These are phyloP conservation scores for Lachnellula occidentalis DNA, from an alignment of 2,329 filamentous ascomycete species.

Conservation along the genomic window DNA sequence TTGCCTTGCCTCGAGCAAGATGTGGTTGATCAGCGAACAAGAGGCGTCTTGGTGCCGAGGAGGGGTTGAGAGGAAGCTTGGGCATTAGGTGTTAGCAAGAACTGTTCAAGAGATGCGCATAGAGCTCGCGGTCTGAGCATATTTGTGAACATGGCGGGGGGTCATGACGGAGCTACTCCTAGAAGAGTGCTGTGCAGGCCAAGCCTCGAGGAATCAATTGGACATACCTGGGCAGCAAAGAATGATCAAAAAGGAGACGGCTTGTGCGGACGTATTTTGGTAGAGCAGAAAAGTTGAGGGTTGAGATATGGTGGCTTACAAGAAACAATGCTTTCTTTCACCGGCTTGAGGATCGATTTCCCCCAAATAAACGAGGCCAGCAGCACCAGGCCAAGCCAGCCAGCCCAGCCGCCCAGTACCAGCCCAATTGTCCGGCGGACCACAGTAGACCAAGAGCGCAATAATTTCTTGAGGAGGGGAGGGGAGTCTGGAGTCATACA, in stretches of 20 bases:
- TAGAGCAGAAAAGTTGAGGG: slow-evolving; percentile 1
- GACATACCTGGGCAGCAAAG: slow-evolving; percentile 22
- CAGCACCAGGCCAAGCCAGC: too few species aligned
- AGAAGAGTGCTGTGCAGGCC: slow-evolving; percentile 7
- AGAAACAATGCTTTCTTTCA: background rate
- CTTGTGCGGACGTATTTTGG: background rate
- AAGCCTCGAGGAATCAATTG: slow-evolving; percentile 15
- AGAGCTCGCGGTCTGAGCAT: background rate
- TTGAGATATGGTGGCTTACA: background rate
- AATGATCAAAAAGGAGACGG: background rate
- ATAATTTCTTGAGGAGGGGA: background rate
- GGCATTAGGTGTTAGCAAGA: slow-evolving; percentile 10
- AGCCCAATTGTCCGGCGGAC: too few species aligned
- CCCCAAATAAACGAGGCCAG: slow-evolving; percentile 2
- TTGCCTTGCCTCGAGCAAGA: slow-evolving; percentile 13
- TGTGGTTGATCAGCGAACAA: background rate
- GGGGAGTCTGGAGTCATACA: slow-evolving; percentile 13
- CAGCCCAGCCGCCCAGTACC: too few species aligned
- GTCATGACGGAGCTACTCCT: slow-evolving; percentile 21
- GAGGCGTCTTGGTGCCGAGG: background rate
- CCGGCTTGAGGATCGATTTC: background rate
- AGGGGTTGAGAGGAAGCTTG: background rate
- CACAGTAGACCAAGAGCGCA: slow-evolving; percentile 3
- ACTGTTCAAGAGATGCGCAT: background rate
- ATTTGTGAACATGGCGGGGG: slow-evolving; percentile 21